These are phyloP conservation scores for Middelhovenomyces tepae DNA, from an alignment of 805 yeast species.

Conservation along the genomic window DNA sequence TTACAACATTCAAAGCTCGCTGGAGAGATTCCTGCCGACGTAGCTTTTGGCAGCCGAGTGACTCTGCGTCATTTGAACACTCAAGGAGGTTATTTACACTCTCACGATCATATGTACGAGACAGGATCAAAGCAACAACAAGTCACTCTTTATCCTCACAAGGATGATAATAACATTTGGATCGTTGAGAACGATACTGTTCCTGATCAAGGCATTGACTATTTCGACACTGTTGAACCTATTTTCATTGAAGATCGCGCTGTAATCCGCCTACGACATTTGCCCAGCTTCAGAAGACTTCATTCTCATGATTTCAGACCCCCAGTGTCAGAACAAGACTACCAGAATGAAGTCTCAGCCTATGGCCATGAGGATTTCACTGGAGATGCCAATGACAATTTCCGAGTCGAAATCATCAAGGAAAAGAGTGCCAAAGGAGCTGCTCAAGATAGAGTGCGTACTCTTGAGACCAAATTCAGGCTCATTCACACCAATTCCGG, in stretches of 20 bases:
- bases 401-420: slow-evolving; percentile 48
- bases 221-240: slow-evolving; percentile 29
- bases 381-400: slow-evolving; percentile 64
- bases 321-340: slow-evolving; percentile 85
- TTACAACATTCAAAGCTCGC: slow-evolving; percentile 36
- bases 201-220: slow-evolving; percentile 18
- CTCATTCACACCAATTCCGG: slow-evolving; percentile 56
- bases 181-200: slow-evolving; percentile 41
- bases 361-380: slow-evolving; percentile 52
- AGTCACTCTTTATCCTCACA: slow-evolving; percentile 60
- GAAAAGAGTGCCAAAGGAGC: slow-evolving; percentile 29
- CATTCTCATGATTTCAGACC: slow-evolving; percentile 71
- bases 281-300: slow-evolving; percentile 54
- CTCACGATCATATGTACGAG: slow-evolving; percentile 56
- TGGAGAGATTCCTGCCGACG: slow-evolving; percentile 48
- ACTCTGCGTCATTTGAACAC: slow-evolving; percentile 63
- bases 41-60: slow-evolving; percentile 63
- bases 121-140: slow-evolving; percentile 69
- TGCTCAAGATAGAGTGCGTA: slow-evolving; percentile 34
- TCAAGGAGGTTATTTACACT: slow-evolving; percentile 71
- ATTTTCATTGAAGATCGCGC: slow-evolving; percentile 47
- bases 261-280: slow-evolving; percentile 60
- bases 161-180: slow-evolving; percentile 69
- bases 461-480: slow-evolving; percentile 63
- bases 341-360: slow-evolving; percentile 74